Base-by-base conservation (phyloP, 202 grass and related monocot species). In the Bolboschoenoplectus hybrid region DNA sequence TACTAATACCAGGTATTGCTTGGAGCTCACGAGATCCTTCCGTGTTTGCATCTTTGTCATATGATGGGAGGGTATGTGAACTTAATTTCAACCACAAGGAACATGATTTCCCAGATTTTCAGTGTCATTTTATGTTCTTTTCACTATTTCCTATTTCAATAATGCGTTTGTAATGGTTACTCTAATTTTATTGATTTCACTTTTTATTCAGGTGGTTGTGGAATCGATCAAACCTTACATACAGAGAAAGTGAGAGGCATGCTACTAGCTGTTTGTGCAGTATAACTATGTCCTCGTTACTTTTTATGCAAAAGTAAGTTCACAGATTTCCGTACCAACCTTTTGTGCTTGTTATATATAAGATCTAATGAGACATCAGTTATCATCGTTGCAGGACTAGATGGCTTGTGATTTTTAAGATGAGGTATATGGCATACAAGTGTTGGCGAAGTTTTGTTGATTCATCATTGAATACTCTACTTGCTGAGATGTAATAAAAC, bases 21-120 rank as follows among this genome's bases (percentile, higher is more conserved):
- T 98, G 96, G 96, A 98, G 96, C 89, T 92, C 90, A 69, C 89
- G 86, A 47, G 93, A 98, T n/a, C 91, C 96, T 80, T 92, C 87
- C 32, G 72, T 95, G 49, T 98, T 98, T 83, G 96, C 93, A 88
- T 98, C 96, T 82, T 84, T 98, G 58, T 98, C 96, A 1, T 98
- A 98, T 83, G 96, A 98, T 88, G 96, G 96, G 67, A 95, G 96
- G 85, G 96, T 98, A 90, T 88, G 85, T 86, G 14, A 80, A 87
- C 39, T 80, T 50, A 84, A 63, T 51, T 51, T 58, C 66, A 58
- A 60, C 12, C 46, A 14, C 13, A 19, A 6, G 38, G 46, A 44
- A 50, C 26, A 51, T 67, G 13, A 56, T 76, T 58, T 46, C n/a
- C 34, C 6, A 13, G 40, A 57, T 51, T 17, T 77, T 9, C 14